Base-by-base conservation (phyloP, 441 rosid species). In the Croton laevigatus region DNA sequence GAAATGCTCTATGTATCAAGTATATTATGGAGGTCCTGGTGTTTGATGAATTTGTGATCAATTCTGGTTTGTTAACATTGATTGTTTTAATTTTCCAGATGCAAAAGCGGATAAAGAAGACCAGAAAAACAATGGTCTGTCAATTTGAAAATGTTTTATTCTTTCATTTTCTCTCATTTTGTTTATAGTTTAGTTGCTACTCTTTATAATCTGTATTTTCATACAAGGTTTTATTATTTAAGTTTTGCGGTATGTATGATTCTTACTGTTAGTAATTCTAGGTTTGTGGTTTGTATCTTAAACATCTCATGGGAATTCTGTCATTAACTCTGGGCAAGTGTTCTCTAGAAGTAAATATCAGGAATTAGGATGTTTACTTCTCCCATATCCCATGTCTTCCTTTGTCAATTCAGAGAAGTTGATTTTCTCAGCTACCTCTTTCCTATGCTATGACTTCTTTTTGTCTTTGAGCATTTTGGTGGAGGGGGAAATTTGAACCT, bases 51-150 rank as follows among this genome's bases (percentile, higher is more conserved):
- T 13, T 66, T 48, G 37, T 46, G 40, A 38, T 46, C 38, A 59
- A 27, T 61, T 65, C 53, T 52, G 54, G 64, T 27, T 59, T 63
- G 48, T 75, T 58, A 20, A 60, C 78, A 12, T 44, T 36, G 42
- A n/a, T 63, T 65, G 34, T 72, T 69, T 62, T 68, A 6, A 64
- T 85, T 79, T 78, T 82, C 69, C 76, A 94, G 98, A 94, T 84
- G 79, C 83, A 34, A 94, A 92, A 79, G 81, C 73, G 12, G 97
- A 91, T 59, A 94, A 90, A 81, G 99, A 92, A 84, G 98, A 94
- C 40, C 69, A 79, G 42, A 94, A 88, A 83, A 85, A 69, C 82
- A 85, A 79, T 23, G 90, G 99, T 94, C 73, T 22, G 80, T 68
- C 7, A 49, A 44, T 60, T 68, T 45, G 46, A 9, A 62, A 58